Evolutionary conservation across 345 rosid genomes (phyloP), one percentile per base, ranked within the genome.

Genomic region (Turritis glabra): DNA sequence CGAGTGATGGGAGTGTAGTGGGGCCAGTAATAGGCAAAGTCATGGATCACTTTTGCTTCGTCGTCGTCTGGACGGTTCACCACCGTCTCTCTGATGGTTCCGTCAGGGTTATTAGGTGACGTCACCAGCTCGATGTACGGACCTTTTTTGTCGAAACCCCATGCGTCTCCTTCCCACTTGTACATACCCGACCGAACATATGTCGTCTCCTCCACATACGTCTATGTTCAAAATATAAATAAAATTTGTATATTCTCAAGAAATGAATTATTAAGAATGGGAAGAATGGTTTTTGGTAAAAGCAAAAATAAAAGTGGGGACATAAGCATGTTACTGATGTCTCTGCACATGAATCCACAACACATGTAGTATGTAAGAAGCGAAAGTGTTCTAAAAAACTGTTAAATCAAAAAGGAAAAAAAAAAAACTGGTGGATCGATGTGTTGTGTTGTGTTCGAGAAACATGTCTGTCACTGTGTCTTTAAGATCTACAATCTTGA

Each of bases 21-120:
- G 23, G 98, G 97, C 98, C 97, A 91, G 68, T 88, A 90, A 60
- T 94, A 94, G 59, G 97, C 97, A 26, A 87, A 82, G 88, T 94
- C 98, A 40, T 94, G 79, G 27, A 94, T 82, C 23, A 83, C 80
- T 72, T 80, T 86, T 19, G 90, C 96, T 21, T 79, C 85, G 13
- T 70, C 76, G 14, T 77, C 3, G 44, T 75, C n/a, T 71, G 80
- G 76, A 29, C 73, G 77, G 72, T 89, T 88, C 80, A 90, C 88
- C 63, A 89, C 96, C 4, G 97, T 82, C 65, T 84, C 83, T 57
- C 91, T 78, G 33, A 81, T 76, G 13, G 84, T 50, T 15, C 97
- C 97, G 13, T 94, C 98, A 0, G 98, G 98, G 67, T 94, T 94
- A 79, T 85, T 88, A 0, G 96, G 98, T 21, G 97, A 84, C 3